Base-by-base conservation (phyloP, 2,329 filamentous ascomycete species). In the Penicillium sp. region DNA sequence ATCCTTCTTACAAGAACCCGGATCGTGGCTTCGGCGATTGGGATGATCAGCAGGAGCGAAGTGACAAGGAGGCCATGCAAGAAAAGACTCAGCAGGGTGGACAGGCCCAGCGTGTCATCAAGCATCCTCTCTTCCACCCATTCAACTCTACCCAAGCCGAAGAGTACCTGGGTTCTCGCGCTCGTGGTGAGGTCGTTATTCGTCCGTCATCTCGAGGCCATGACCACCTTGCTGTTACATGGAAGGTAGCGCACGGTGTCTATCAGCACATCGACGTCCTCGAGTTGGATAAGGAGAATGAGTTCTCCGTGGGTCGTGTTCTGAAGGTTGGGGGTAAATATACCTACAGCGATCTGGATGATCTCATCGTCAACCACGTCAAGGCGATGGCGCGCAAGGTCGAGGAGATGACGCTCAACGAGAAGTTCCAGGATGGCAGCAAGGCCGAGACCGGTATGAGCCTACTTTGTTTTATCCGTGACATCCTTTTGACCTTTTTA, bases 371-470 rank as follows among this genome's bases (percentile, higher is more conserved):
- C 70, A 90, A 94, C 68, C 94, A 99, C 71, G 91, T 99, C 70
- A 94, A 96, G 78, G 91, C 92, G 48, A 99, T 97, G 94, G 90
- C 92, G 16, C 90, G 89, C 75, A 99, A 99, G 81, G 93, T 97
- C 48, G 91, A 96, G 62, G 93, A 99, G 79, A 87, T 99, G 80
- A 94, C 91, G 82, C 85, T 88, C 62, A 88, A 97, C 73, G 93
- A 97, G 71, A 96, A 96, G 75, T 99, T 90, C 80, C 91, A 96
- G 76, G 85, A 85, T 59, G 87, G 89, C 56, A 92, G 86, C 58
- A 88, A 88, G 68, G 81, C 86, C 57, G 89, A 94, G 67, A 90
- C 92, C 59, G 92, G 93, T 96, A 87, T 80, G 89, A 81, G 42
- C 51, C 29, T 21, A 26, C 23, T 5, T 51, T 33, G 51, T 54